Evolutionary conservation across 257 asterid genomes (phyloP).

Genomic region (Nicotiana noctiflora): DNA sequence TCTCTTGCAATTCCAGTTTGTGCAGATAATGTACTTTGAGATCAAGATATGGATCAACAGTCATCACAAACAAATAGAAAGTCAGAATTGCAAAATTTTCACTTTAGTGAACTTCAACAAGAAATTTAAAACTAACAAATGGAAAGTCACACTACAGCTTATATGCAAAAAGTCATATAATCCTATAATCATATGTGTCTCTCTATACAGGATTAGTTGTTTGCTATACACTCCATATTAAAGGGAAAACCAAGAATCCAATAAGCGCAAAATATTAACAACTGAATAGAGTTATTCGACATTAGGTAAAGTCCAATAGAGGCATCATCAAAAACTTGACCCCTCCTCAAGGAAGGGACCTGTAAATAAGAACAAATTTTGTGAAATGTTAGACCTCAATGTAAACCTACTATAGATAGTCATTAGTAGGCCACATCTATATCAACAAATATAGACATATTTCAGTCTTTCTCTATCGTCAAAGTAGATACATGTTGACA

Average conservation of each 20-base stretch:
- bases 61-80: neutral
- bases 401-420: neutral
- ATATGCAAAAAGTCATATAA: neutral
- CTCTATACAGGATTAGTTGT: no score
- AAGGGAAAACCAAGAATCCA: no score
- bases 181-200: no score
- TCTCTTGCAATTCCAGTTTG: slow-evolving; percentile 50
- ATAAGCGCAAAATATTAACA: no score
- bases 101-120: no score
- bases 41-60: neutral
- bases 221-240: no score
- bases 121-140: neutral
- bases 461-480: neutral
- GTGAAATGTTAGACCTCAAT: neutral
- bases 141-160: neutral
- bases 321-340: neutral
- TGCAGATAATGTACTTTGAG: neutral
- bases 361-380: no score
- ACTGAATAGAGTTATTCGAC: neutral
- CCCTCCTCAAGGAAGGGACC: neutral
- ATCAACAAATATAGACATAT: slow-evolving; percentile 1
- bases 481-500: slow-evolving; percentile 1
- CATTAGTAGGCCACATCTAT: neutral
- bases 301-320: neutral
- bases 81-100: no score